phyloP scores from a whole-genome alignment of 148 eudicot genomes.

The Limonium bicolor region DNA sequence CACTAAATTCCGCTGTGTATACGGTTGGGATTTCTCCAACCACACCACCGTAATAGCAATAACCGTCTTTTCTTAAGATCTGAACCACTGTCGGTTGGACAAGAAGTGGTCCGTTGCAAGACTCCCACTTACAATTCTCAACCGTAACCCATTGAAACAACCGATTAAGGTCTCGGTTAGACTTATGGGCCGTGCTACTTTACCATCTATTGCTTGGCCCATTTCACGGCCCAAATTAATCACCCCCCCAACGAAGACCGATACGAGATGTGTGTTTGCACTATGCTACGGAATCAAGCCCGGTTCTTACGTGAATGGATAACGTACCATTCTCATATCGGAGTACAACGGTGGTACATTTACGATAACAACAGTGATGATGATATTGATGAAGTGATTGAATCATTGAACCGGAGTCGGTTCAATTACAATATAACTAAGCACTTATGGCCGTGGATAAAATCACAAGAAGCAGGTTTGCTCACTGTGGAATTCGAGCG shows the following conservation, averaged over 20 bases:
- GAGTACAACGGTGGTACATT: conserved; percentile 36
- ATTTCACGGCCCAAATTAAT: not conserved
- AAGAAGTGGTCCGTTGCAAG: conserved; percentile 41
- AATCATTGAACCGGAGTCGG: conserved; percentile 7
- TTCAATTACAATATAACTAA: conserved; percentile 23
- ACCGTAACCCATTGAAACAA: not conserved
- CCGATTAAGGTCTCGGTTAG: conserved; percentile 4
- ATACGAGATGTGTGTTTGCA: conserved; percentile 32
- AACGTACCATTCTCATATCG: conserved; percentile 29
- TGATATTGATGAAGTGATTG: conserved; percentile 8
- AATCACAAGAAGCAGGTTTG: conserved; percentile 49
- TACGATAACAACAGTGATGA: conserved; percentile 55
- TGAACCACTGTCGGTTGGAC: conserved; percentile 24
- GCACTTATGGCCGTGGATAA: conserved; percentile 54
- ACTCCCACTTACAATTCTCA: conserved; percentile 18
- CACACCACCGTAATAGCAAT: too few relatives aligned
- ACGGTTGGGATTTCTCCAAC: conserved; percentile 19
- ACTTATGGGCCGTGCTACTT: conserved; percentile 1
- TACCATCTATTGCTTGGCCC: conserved; percentile 3
- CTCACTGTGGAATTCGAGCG: conserved; percentile 42
- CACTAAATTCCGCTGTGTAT: conserved; percentile 26
- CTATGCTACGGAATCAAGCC: conserved; percentile 45
- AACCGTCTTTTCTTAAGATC: conserved; percentile 10
- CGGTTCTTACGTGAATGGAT: conserved; percentile 31
- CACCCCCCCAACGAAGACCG: not conserved